Evolutionary conservation across 1,284 basidiomycete genomes (phyloP).

Genomic region (Dichomitus squalens): DNA sequence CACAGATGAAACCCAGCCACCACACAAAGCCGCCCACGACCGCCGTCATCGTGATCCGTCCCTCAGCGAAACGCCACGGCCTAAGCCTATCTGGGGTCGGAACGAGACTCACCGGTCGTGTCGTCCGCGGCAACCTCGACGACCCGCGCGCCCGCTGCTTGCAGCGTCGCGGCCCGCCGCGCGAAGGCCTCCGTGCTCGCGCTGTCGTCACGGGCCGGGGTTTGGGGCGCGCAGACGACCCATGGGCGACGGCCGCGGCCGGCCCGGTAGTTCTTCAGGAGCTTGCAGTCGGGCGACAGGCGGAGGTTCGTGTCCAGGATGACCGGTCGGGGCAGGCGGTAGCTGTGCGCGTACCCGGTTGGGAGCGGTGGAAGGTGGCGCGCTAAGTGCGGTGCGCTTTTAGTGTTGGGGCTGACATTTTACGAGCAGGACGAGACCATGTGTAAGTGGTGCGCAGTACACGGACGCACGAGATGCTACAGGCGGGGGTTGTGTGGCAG

Average conservation of each 20-base stretch:
- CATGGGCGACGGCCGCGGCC: slow-evolving; percentile 74
- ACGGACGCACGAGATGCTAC: too few relatives aligned
- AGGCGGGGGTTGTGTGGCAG: too few relatives aligned
- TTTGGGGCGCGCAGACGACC: slow-evolving; percentile 55
- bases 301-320: slow-evolving; percentile 82
- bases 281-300: slow-evolving; percentile 68
- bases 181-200: slow-evolving; percentile 36
- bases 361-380: slow-evolving; percentile 55
- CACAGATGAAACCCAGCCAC: neutral
- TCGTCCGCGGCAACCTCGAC: slow-evolving; percentile 41
- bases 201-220: neutral
- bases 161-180: slow-evolving; percentile 44
- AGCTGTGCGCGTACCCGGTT: slow-evolving; percentile 36
- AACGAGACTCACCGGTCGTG: slow-evolving; percentile 26
- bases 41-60: neutral
- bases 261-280: slow-evolving; percentile 67
- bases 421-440: too few relatives aligned
- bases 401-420: too few relatives aligned
- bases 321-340: slow-evolving; percentile 76
- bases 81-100: neutral
- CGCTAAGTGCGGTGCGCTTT: slow-evolving; percentile 41
- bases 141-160: slow-evolving; percentile 54
- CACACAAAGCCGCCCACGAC: neutral
- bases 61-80: neutral
- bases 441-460: too few relatives aligned